Conservation (phyloP, 805 yeast species). For the Kuraishia cidri region DNA sequence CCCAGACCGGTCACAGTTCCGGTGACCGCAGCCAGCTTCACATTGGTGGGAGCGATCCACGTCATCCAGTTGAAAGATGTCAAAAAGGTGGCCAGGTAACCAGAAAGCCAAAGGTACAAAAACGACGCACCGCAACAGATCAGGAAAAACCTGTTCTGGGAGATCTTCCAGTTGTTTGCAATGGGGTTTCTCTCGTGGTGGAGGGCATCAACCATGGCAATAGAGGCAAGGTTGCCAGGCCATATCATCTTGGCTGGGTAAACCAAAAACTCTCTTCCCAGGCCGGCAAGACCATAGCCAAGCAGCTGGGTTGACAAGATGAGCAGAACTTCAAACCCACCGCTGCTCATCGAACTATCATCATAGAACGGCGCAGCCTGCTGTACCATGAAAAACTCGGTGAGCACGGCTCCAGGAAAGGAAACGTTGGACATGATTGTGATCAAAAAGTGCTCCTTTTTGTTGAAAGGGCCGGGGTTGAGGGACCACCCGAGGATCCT, state of each 20-base stretch:
- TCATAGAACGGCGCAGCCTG: constrained; percentile 28
- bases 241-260: constrained; percentile 59
- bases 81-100: constrained; percentile 46
- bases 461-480: constrained; percentile 56
- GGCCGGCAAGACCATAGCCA: constrained; percentile 63
- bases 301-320: constrained; percentile 50
- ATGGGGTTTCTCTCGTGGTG: constrained; percentile 36
- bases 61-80: constrained; percentile 55
- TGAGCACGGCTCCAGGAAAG: constrained; percentile 41
- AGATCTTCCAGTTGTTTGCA: constrained; percentile 55
- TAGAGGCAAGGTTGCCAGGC: constrained; percentile 58
- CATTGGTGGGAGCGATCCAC: constrained; percentile 55
- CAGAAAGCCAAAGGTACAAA: constrained; percentile 53
- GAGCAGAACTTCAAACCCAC: constrained; percentile 47
- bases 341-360: constrained; percentile 33
- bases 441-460: constrained; percentile 55
- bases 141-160: constrained; percentile 39
- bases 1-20: constrained; percentile 59
- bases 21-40: constrained; percentile 56
- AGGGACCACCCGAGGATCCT: constrained; percentile 21
- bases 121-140: constrained; percentile 28
- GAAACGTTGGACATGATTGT: constrained; percentile 43
- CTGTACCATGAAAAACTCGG: constrained; percentile 38
- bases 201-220: constrained; percentile 47
- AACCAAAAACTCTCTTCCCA: constrained; percentile 48